Conservation (phyloP, 257 asterid species). For the Perilla frutescens region DNA sequence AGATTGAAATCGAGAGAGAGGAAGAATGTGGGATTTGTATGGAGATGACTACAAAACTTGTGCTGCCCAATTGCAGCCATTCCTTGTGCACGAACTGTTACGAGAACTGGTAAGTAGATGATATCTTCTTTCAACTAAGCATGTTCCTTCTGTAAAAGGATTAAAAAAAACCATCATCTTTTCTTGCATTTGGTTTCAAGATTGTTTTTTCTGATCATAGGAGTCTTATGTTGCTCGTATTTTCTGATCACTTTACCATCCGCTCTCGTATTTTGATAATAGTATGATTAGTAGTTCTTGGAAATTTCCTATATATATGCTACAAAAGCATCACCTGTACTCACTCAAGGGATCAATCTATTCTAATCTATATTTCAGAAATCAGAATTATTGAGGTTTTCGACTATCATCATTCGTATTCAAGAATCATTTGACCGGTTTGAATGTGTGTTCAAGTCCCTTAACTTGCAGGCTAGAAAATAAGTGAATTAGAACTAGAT, state of each 20-base stretch:
- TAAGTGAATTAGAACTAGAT: too few species aligned
- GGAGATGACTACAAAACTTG: slow-evolving; percentile 75
- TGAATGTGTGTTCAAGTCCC: neutral
- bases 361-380: neutral
- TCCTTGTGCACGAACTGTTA: slow-evolving; percentile 79
- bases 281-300: neutral
- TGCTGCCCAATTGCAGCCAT: slow-evolving; percentile 78
- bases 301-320: neutral
- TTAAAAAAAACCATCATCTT: neutral
- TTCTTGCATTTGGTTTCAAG: neutral
- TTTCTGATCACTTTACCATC: neutral
- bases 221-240: neutral
- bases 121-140: neutral
- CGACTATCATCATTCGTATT: neutral
- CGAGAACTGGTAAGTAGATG: slow-evolving; percentile 57
- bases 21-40: slow-evolving; percentile 92
- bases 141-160: neutral
- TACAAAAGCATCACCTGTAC: neutral
- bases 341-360: neutral
- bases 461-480: too few species aligned
- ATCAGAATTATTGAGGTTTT: neutral
- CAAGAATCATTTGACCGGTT: neutral
- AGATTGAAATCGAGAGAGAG: slow-evolving; percentile 78
- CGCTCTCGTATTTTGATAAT: neutral
- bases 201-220: neutral